phyloP scores from a whole-genome alignment of 2,329 filamentous ascomycete species.

The Sclerotinia minor region DNA sequence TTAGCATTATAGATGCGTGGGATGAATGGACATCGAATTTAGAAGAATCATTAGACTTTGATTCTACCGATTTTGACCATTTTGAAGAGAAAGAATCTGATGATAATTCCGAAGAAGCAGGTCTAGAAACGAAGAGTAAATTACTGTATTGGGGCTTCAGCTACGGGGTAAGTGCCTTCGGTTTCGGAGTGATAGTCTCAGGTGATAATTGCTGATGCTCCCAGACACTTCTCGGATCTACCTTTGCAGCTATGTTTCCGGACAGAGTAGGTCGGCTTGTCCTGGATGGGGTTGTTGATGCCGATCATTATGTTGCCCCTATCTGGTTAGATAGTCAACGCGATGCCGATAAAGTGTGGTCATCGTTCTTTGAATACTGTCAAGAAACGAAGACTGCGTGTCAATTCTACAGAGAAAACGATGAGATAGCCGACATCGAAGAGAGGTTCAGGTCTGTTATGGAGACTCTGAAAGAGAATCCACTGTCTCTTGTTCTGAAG shows the following conservation, averaged over 20 bases:
- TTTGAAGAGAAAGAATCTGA: neutral
- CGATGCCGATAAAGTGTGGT: conserved; percentile 38
- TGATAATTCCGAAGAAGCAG: neutral
- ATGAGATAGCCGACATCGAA: conserved; percentile 33
- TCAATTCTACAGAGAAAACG: conserved; percentile 33
- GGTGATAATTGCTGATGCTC: conserved; percentile 5
- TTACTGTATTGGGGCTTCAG: conserved; percentile 52
- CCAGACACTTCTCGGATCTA: conserved; percentile 45
- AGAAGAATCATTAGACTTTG: conserved; percentile 2
- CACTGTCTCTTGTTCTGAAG: conserved; percentile 34
- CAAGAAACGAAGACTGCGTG: conserved; percentile 41
- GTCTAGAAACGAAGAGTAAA: conserved; percentile 34
- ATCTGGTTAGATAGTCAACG: conserved; percentile 32
- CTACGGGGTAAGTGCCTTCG: conserved; percentile 43
- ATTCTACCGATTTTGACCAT: neutral
- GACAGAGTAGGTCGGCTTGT: conserved; percentile 47
- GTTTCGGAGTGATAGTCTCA: neutral
- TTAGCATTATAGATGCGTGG: conserved; percentile 42
- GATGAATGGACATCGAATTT: conserved; percentile 35
- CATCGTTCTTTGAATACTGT: conserved; percentile 40
- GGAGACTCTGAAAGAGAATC: conserved; percentile 43
- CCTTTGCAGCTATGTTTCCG: conserved; percentile 49
- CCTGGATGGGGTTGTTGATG: conserved; percentile 39
- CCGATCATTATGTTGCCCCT: conserved; percentile 34
- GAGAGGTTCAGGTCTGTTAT: conserved; percentile 43